These are phyloP conservation scores for Trypanosoma melophagium DNA, from an alignment of 208 protist species.

Conservation along the genomic window DNA sequence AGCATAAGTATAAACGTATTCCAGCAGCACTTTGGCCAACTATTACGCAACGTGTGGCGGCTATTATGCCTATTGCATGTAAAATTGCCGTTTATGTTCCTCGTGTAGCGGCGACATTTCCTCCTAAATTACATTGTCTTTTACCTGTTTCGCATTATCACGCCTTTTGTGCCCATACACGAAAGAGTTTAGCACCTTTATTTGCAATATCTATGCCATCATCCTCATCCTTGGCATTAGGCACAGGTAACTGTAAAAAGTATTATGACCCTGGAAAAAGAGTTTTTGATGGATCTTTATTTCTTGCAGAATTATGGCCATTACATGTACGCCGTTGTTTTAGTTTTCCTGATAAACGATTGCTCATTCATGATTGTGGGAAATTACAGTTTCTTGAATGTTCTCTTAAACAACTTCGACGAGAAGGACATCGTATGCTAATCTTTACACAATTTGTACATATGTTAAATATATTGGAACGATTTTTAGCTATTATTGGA, in stretches of 20 bases:
- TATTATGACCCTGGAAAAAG: conserved; percentile 2
- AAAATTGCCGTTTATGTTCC: conserved; percentile 70
- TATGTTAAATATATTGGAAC: conserved; percentile 97
- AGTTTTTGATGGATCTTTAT: conserved; percentile 56
- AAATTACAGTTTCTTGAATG: conserved; percentile 93
- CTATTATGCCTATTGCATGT: conserved; percentile 45
- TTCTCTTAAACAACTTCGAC: conserved; percentile 77
- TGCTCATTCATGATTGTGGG: conserved; percentile 97
- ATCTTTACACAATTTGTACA: conserved; percentile 99
- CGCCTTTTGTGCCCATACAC: conserved; percentile 27
- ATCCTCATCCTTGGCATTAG: too few relatives aligned
- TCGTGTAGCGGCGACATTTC: conserved; percentile 27
- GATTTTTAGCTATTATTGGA: conserved; percentile 91
- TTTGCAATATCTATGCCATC: conserved; percentile 27
- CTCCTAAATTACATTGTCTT: conserved; percentile 49
- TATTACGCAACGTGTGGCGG: conserved; percentile 33
- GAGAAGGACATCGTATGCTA: conserved; percentile 91
- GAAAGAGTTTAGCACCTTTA: conserved; percentile 36
- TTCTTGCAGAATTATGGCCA: conserved; percentile 68
- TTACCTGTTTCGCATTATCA: conserved; percentile 39
- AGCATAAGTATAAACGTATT: neutral
- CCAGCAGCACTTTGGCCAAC: conserved; percentile 40
- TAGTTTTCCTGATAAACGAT: conserved; percentile 93
- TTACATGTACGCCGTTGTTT: conserved; percentile 77
- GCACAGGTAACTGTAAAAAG: neutral